A percentile compares a stretch with the other conserved stretches of the same genome.
Evolutionary conservation across 2,329 filamentous ascomycete species (phyloP).

Genomic region (Rutstroemia sp.): DNA sequence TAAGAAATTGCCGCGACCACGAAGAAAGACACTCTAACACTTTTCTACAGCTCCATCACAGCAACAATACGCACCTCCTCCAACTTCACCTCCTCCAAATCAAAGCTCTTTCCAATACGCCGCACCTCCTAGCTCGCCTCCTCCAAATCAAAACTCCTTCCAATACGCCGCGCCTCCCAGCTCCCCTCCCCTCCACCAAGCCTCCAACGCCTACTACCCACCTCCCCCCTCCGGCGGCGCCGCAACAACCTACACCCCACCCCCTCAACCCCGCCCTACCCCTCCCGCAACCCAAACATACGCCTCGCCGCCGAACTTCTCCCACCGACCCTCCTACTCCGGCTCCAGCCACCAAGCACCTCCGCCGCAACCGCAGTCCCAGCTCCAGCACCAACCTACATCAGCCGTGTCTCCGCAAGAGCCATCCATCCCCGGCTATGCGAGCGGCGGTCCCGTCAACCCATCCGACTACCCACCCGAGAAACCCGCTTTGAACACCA

Average conservation of each 20-base stretch:
- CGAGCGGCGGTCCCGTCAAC: background rate
- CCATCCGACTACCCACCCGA: slow-evolving; percentile 18
- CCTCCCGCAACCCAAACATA: slow-evolving; percentile 14
- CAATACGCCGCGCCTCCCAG: slow-evolving; percentile 23
- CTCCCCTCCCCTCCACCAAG: slow-evolving; percentile 25
- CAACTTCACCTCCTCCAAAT: slow-evolving; percentile 26
- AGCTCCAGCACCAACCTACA: slow-evolving; percentile 1
- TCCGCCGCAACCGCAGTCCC: slow-evolving; percentile 2
- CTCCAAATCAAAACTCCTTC: background rate
- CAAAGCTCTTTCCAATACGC: slow-evolving; percentile 25
- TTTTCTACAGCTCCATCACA: slow-evolving; percentile 15
- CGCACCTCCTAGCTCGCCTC: slow-evolving; percentile 28
- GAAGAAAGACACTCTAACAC: background rate
- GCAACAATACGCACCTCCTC: slow-evolving; percentile 24
- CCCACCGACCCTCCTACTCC: slow-evolving; percentile 29
- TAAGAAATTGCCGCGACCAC: slow-evolving; percentile 5
- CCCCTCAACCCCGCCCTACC: slow-evolving; percentile 26
- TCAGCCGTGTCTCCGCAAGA: slow-evolving; percentile 16
- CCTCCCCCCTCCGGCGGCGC: slow-evolving; percentile 24
- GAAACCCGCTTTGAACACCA: slow-evolving; percentile 28
- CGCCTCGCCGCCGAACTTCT: slow-evolving; percentile 24
- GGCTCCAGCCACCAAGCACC: slow-evolving; percentile 6
- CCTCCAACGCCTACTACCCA: slow-evolving; percentile 26
- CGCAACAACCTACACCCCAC: slow-evolving; percentile 9
- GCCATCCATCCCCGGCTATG: slow-evolving; percentile 15